Conservation (phyloP, 2,329 filamentous ascomycete genomes). For the Aulographum hederae region DNA sequence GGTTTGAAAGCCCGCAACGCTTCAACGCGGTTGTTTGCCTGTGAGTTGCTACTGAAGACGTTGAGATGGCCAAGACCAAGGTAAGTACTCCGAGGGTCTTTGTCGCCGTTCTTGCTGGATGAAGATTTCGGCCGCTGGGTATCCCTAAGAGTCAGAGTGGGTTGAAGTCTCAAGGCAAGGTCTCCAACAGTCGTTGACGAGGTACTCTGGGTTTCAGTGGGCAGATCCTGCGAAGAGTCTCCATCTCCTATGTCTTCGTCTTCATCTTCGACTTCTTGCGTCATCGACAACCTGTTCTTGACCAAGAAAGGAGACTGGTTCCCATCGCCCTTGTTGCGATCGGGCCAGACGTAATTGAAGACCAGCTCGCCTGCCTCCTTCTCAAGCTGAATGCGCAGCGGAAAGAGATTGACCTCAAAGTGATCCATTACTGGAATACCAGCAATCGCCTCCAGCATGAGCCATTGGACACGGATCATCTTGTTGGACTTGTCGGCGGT, state of each 20-base stretch:
- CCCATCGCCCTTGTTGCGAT: conserved; percentile 32
- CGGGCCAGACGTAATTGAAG: conserved; percentile 96
- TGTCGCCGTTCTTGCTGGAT: too few species aligned
- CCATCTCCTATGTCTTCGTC: conserved; percentile 1
- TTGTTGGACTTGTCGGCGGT: conserved; percentile 46
- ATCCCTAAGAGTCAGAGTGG: conserved; percentile 48
- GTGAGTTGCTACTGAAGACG: background rate
- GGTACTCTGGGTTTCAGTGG: conserved; percentile 22
- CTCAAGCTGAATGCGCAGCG: conserved; percentile 85
- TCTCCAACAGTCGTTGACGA: conserved; percentile 42
- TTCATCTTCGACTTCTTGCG: conserved; percentile 27
- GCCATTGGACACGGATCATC: conserved; percentile 91
- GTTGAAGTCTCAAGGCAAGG: conserved; percentile 64
- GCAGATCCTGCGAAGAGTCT: too few species aligned
- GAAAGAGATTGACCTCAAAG: conserved; percentile 87
- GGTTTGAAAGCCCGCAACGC: background rate
- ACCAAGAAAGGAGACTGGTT: conserved; percentile 45
- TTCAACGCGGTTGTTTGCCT: background rate
- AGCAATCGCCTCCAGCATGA: conserved; percentile 95
- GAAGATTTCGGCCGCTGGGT: conserved; percentile 17
- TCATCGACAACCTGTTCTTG: conserved; percentile 28
- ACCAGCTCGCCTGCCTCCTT: conserved; percentile 80
- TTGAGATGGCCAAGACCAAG: conserved; percentile 9
- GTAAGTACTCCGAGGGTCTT: conserved; percentile 1
- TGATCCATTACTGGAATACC: conserved; percentile 95